Percentiles rank a stretch among this genome's conserved stretches.
Evolutionary conservation across 176 grass and related monocot species (phyloP).

Genomic region (Oryza punctata): DNA sequence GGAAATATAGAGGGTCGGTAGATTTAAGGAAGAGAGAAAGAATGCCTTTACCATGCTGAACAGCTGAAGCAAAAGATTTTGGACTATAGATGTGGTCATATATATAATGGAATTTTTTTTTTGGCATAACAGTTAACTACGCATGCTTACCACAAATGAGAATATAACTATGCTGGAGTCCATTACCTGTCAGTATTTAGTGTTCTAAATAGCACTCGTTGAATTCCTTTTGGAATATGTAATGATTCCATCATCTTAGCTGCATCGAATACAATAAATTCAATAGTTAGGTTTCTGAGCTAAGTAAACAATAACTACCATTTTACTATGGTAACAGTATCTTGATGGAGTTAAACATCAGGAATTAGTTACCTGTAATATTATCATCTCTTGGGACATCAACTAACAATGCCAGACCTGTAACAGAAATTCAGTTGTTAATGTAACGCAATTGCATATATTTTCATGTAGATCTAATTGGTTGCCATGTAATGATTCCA

Average conservation of each 20-base stretch:
- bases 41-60: no score
- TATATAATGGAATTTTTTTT: no score
- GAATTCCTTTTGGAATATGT: constrained; percentile 58
- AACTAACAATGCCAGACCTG: constrained; percentile 51
- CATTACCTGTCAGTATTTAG: constrained; percentile 21
- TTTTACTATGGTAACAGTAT: no score
- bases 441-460: neutral
- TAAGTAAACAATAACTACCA: no score
- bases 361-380: constrained; percentile 45
- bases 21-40: no score
- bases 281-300: neutral
- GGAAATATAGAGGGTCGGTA: no score
- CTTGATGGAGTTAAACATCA: neutral
- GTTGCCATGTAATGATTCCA: neutral
- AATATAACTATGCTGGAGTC: no score
- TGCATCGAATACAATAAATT: constrained; percentile 18
- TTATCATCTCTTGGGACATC: constrained; percentile 61
- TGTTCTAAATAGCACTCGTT: constrained; percentile 59
- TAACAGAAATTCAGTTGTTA: constrained; percentile 9
- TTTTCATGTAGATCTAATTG: neutral
- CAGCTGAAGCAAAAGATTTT: no score
- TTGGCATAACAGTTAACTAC: no score
- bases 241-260: constrained; percentile 58
- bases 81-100: no score
- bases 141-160: no score